Evolutionary conservation across 2,329 filamentous ascomycete species (phyloP).

Genomic region (Curvularia hawaiiensis): DNA sequence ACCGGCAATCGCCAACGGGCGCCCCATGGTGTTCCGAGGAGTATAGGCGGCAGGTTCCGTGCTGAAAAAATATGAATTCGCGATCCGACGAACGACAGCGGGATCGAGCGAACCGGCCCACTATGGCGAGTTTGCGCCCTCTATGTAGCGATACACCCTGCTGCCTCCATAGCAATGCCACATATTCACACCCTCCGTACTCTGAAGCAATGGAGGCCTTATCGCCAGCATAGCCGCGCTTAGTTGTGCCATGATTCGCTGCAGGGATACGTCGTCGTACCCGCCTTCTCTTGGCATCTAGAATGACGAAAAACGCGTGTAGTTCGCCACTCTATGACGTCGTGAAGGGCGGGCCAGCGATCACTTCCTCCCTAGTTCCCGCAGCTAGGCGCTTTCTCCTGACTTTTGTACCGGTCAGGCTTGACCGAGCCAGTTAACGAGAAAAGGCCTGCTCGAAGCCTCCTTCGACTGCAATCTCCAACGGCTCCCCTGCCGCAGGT

Average conservation of each 20-base stretch:
- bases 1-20: not conserved
- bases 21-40: not conserved
- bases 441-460: not conserved
- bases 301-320: not conserved
- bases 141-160: not conserved
- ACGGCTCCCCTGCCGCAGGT: not conserved
- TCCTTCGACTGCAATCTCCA: not conserved
- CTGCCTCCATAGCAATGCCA: no score
- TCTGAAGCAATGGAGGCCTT: not conserved
- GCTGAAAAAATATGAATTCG: not conserved
- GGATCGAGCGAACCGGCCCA: not conserved
- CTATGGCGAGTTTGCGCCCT: not conserved
- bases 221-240: not conserved
- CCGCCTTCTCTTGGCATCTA: conserved; percentile 1
- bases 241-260: conserved; percentile 2
- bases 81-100: not conserved
- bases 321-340: conserved; percentile 1
- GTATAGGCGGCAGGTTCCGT: not conserved
- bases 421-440: not conserved
- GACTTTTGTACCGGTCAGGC: not conserved
- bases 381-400: not conserved
- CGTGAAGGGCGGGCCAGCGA: not conserved
- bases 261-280: not conserved
- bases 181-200: no score
- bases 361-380: conserved; percentile 1